Percentiles rank a stretch among this genome's conserved stretches.
Evolutionary conservation across 169 alveolate species (phyloP).

Genomic region (Perkinsus marinus): DNA sequence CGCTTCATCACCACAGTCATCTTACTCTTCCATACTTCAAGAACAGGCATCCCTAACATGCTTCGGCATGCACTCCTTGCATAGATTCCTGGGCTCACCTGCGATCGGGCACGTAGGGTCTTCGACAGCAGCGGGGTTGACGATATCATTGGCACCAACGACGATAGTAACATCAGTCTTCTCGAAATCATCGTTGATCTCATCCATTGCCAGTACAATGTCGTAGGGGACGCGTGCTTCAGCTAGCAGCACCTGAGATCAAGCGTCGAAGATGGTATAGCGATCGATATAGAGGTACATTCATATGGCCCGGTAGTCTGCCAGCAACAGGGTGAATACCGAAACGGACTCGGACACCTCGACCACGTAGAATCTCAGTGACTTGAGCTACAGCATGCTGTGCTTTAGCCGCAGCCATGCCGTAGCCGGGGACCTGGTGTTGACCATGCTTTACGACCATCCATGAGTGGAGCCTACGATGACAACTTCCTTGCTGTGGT

Average conservation of each 20-base stretch:
- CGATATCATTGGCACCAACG: conserved; percentile 75
- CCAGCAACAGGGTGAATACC: conserved; percentile 82
- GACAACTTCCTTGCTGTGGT: conserved; percentile 44
- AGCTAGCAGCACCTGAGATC: conserved; percentile 39
- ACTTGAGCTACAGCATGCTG: conserved; percentile 62
- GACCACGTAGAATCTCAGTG: conserved; percentile 31
- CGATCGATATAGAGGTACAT: too few species aligned
- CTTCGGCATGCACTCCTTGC: too few species aligned
- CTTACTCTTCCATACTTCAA: conserved; percentile 66
- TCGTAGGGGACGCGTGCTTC: conserved; percentile 73
- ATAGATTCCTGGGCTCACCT: not conserved
- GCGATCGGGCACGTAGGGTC: conserved; percentile 5
- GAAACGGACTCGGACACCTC: conserved; percentile 57
- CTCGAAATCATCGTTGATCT: conserved; percentile 49
- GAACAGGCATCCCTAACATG: conserved; percentile 80
- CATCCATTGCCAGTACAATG: conserved; percentile 68
- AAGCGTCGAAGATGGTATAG: not conserved
- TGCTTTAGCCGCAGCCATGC: conserved; percentile 69
- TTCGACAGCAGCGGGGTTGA: conserved; percentile 56
- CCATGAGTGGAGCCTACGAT: conserved; percentile 6
- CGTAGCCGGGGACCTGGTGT: conserved; percentile 69
- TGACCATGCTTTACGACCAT: not conserved
- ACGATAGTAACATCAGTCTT: conserved; percentile 54
- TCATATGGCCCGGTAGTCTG: conserved; percentile 77
- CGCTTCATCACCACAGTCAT: conserved; percentile 56